Evolutionary conservation across 2,329 filamentous ascomycete species (phyloP), one percentile per base, ranked within the genome.

Genomic region (Didymella glomerata): DNA sequence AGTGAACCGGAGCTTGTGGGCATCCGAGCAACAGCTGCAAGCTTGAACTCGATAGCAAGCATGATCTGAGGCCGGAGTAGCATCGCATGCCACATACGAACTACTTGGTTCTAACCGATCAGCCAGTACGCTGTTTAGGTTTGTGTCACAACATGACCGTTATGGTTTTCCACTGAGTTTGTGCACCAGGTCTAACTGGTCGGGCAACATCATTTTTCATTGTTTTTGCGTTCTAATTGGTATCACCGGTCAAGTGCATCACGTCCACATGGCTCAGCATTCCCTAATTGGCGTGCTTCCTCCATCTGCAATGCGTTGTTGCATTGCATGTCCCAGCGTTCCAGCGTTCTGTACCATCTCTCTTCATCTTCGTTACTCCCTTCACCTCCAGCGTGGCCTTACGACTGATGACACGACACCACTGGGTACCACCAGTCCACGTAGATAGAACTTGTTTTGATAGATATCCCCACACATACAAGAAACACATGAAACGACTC

Each of bases 1-100:
- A 74, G 69, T 18, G 73, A 76, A 54, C 74, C 75, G 8, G 74
- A 77, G 46, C 61, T 76, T 14, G 71, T 76, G 6, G 73, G 74
- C 16, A 70, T 77, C 18, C 69, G 72, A 36, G 67, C 70, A 7
- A 67, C 70, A 3, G 65, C 71, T 2, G 65, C 71, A 8, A 66
- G 71, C 30, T 64, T 76, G 11, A 76, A 71, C 51, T 75, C 71
- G 13, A 70, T 77, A 25, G 74, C 75, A 16, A 73, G 73, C 56
- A 76, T 77, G 75, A 76, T 77, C 25, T 74, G 57, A 57, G 42
- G 32, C 18, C 16, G 20, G 25, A 2, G 2, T 6, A 18, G 13
- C 16, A 6, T 30, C 32, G 18, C 14, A 16, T 48, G 25, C 10
- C 10, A 27, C 27, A 47, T 16, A 8, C 18, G 6, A 18, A 13